Percentiles rank a stretch among this genome's conserved stretches.
These are phyloP conservation scores for Camelina sativa DNA, from an alignment of 345 rosid species.

Conservation along the genomic window DNA sequence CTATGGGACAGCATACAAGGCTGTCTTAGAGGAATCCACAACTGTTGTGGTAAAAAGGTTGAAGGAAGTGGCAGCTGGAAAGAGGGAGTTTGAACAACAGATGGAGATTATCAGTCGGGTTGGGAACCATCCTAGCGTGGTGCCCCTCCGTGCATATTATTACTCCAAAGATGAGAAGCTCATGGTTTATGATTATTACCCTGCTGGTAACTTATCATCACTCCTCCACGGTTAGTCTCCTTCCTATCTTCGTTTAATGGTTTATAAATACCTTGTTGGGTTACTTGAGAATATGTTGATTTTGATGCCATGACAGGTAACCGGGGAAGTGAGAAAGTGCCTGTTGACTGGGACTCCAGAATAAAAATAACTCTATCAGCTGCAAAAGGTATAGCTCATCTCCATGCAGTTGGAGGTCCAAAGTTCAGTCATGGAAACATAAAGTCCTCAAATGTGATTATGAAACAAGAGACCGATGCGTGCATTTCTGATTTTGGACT, in stretches of 20 bases:
- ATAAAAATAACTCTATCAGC: conserved; percentile 66
- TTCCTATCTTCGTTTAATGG: background rate
- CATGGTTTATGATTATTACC: conserved; percentile 68
- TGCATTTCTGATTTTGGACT: conserved; percentile 75
- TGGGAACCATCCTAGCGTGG: conserved; percentile 70
- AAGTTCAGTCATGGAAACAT: conserved; percentile 84
- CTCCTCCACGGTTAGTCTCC: conserved; percentile 73
- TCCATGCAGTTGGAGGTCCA: conserved; percentile 73
- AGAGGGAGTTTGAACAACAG: conserved; percentile 90
- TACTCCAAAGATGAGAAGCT: conserved; percentile 93
- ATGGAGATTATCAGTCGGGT: conserved; percentile 79
- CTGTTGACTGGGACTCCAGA: conserved; percentile 79
- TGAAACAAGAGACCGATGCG: conserved; percentile 59
- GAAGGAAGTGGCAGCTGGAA: conserved; percentile 77
- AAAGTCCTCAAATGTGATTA: conserved; percentile 80
- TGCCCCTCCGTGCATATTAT: conserved; percentile 83
- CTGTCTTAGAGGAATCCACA: conserved; percentile 76
- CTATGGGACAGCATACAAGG: conserved; percentile 86
- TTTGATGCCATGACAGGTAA: conserved; percentile 52
- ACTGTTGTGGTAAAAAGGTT: conserved; percentile 89
- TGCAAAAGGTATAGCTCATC: conserved; percentile 75
- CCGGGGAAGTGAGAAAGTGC: conserved; percentile 57
- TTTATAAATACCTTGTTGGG: background rate
- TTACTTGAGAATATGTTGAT: conserved; percentile 12
- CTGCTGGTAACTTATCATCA: conserved; percentile 65